Base-by-base conservation (phyloP, 768 basidiomycete species). In the Tricholoma furcatifolium region DNA sequence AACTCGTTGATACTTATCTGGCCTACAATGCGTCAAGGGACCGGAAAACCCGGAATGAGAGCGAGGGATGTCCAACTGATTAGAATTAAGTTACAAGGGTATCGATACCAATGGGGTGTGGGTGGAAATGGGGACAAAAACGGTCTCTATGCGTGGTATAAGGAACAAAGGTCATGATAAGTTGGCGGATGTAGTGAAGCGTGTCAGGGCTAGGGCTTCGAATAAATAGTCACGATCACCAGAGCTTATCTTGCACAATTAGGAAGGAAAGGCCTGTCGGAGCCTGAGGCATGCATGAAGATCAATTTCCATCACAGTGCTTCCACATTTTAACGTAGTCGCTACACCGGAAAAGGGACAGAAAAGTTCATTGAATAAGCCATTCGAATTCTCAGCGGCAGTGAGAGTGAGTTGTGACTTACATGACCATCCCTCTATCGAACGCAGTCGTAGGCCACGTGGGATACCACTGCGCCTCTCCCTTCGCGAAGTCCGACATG, bases 401-500 rank as follows among this genome's bases (percentile, higher is more conserved):
- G 39, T 32, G 46, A 53, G 41, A 50, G n/a, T 50, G 41, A 42
- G 8, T 9, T 51, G 35, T 20, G 2, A 72, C 83, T 47, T 64
- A 87, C 84, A 93, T 78, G 39, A 86, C 77, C 71, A 93, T 80
- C 2, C 86, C 84, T 27, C 87, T 75, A 45, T 82, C 76, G 53
- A 81, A 76, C 9, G 81, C 74, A 45, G 74, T 78, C 6, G 74
- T 66, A 2, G 88, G 84, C 92, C 92, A 93, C 8, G 86, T 88
- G 47, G 80, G 74, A 57, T 78, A 79, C 92, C 92, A 94, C 46
- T 78, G 74, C 2, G 65, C 64, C 62, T 84, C 73, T 11, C 74
- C 75, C 21, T 71, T 64, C 17, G 82, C 80, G 60, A 91, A 91
- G 55, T 87, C 84, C 27, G 61, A 67, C 79, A 85, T 81, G 1